Conservation (phyloP, 805 yeast genomes). For the Torulaspora maleeae region DNA sequence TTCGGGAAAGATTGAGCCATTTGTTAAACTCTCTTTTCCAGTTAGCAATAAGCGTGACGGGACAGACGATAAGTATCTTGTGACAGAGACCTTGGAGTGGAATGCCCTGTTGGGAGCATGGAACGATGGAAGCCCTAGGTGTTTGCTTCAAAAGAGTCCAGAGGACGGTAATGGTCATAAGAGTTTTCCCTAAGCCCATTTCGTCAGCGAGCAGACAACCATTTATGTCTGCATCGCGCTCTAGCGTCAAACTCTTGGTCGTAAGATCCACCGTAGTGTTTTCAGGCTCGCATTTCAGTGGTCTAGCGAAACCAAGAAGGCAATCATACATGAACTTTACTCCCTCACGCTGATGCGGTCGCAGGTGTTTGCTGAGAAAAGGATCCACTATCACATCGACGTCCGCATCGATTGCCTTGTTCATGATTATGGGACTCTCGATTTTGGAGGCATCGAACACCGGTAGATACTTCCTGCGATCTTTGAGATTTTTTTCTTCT, state of each 20-base stretch:
- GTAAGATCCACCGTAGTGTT: slow-evolving; percentile 3
- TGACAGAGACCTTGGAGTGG: slow-evolving; percentile 38
- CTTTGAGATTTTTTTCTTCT: slow-evolving; percentile 13
- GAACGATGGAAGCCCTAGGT: slow-evolving; percentile 41
- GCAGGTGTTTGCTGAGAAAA: slow-evolving; percentile 44
- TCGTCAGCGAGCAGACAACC: slow-evolving; percentile 94
- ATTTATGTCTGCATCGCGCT: slow-evolving; percentile 29
- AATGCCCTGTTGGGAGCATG: slow-evolving; percentile 35
- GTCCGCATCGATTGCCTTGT: slow-evolving; percentile 28
- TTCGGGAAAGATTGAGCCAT: slow-evolving; percentile 68
- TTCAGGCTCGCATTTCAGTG: slow-evolving; percentile 32
- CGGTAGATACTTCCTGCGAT: slow-evolving; percentile 32
- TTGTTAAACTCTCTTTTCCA: slow-evolving; percentile 87
- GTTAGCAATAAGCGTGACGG: slow-evolving; percentile 80
- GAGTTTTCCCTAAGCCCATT: slow-evolving; percentile 92
- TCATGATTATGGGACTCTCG: slow-evolving; percentile 42
- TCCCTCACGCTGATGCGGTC: slow-evolving; percentile 87
- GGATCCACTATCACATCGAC: slow-evolving; percentile 61
- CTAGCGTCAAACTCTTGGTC: slow-evolving; percentile 16
- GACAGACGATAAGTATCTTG: slow-evolving; percentile 79
- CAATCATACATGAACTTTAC: slow-evolving; percentile 77
- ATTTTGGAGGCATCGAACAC: slow-evolving; percentile 38
- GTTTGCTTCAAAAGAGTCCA: slow-evolving; percentile 78
- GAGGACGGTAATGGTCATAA: slow-evolving; percentile 75
- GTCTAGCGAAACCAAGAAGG: slow-evolving; percentile 60